phyloP scores from a whole-genome alignment of 2,329 filamentous ascomycete genomes.

The Harringtonia aguacate region DNA sequence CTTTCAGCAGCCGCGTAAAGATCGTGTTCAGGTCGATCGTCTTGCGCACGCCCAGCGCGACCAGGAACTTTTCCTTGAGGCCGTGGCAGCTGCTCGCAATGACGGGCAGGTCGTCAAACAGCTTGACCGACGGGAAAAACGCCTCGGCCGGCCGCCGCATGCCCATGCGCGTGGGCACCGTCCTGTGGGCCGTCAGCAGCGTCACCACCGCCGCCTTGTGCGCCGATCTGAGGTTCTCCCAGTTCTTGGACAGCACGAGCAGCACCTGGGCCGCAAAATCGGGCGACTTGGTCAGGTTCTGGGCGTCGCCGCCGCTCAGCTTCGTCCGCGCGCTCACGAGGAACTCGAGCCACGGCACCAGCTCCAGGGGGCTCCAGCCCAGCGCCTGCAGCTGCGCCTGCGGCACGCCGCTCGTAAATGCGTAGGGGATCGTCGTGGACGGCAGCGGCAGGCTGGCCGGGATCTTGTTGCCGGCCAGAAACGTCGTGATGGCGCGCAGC shows the following conservation, averaged over 20 bases:
- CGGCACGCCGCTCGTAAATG: constrained; percentile 63
- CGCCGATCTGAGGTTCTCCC: constrained; percentile 63
- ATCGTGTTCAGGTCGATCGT: constrained; percentile 92
- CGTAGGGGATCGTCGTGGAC: constrained; percentile 70
- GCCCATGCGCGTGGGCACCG: constrained; percentile 84
- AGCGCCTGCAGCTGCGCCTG: constrained; percentile 63
- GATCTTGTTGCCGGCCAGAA: constrained; percentile 66
- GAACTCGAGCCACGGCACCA: constrained; percentile 77
- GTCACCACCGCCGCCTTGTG: constrained; percentile 56
- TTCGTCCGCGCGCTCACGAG: constrained; percentile 58
- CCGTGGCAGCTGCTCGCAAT: constrained; percentile 59
- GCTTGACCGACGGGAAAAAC: constrained; percentile 86
- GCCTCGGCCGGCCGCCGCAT: constrained; percentile 80
- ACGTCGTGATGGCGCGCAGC: constrained; percentile 64
- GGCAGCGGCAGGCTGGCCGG: constrained; percentile 74
- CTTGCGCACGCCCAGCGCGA: constrained; percentile 79
- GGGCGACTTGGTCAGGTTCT: constrained; percentile 61
- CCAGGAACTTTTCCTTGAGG: constrained; percentile 84
- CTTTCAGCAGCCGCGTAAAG: constrained; percentile 69
- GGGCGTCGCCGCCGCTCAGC: constrained; percentile 39
- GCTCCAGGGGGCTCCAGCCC: constrained; percentile 76
- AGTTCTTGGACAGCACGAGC: constrained; percentile 74
- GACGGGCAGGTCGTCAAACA: constrained; percentile 87
- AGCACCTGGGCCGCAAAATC: constrained; percentile 70
- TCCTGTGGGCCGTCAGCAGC: constrained; percentile 54